These are phyloP conservation scores for Rhizopus arrhizus DNA, from an alignment of 371 early-diverging fungal species.

Conservation along the genomic window DNA sequence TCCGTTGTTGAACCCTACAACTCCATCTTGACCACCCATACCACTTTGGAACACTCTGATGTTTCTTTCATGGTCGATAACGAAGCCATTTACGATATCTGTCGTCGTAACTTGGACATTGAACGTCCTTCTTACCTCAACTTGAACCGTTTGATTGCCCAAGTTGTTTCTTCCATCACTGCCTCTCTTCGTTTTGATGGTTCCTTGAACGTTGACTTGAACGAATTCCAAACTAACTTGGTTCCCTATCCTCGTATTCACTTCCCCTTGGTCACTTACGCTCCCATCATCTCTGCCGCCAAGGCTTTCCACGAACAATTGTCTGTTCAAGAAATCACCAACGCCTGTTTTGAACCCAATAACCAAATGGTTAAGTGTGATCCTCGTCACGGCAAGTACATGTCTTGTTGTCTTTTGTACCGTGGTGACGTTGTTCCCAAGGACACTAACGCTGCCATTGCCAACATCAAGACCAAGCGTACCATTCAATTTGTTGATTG, in stretches of 20 bases:
- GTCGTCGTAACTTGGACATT: conserved; percentile 96
- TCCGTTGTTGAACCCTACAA: conserved; percentile 99
- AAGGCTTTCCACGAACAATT: conserved; percentile 92
- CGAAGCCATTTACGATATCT: conserved; percentile 99
- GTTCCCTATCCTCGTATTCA: conserved; percentile 96
- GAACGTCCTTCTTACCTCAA: conserved; percentile 96
- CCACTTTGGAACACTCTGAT: conserved; percentile 98
- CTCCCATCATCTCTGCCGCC: conserved; percentile 88
- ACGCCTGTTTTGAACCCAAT: conserved; percentile 90
- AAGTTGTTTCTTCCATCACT: conserved; percentile 99
- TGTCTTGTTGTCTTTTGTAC: conserved; percentile 93
- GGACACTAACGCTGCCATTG: conserved; percentile 89
- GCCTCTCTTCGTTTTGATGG: conserved; percentile 98
- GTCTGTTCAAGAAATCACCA: conserved; percentile 87
- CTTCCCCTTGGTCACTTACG: conserved; percentile 93
- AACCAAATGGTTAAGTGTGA: conserved; percentile 97
- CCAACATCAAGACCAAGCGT: conserved; percentile 86
- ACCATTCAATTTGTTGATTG: conserved; percentile 95
- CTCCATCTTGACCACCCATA: conserved; percentile 98
- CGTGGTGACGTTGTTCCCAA: conserved; percentile 89
- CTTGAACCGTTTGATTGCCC: conserved; percentile 98
- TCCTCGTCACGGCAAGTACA: conserved; percentile 93
- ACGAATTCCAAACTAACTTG: conserved; percentile 96
- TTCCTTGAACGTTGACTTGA: conserved; percentile 93
- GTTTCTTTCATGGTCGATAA: conserved; percentile 99